Evolutionary conservation across 139 green algal species (phyloP), one percentile per base, ranked within the genome.

Genomic region (Coelastrella sp.): DNA sequence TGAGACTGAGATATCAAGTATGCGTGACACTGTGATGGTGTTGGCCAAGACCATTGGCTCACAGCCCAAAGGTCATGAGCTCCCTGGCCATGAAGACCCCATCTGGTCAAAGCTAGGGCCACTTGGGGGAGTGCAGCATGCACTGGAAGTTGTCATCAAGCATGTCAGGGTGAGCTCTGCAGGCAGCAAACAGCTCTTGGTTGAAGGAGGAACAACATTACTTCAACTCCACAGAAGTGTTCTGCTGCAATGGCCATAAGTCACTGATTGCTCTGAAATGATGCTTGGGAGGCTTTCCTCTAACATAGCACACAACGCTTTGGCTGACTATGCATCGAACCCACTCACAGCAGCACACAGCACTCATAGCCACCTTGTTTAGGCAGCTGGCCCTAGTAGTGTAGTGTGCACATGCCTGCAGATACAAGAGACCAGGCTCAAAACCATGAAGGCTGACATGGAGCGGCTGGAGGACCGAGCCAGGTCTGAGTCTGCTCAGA

Each of bases 81-180:
- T 86, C 67, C 80, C 80, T 23, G 19, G 66, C 48, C 50, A 72
- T 23, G 80, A 86, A 23, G 66, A 86, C 38, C 41, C 80, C 19
- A 67, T 86, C 4, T 86, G 80, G 80, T 25, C 13, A 7, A 43
- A 40, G 66, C 17, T 63, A 37, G 80, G 80, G 23, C 64, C 80
- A 11, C 68, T 86, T 34, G 80, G 80, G 5, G 80, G 80, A 17
- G 80, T 86, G 37, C 67, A 80, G 51, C 57, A 71, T 40, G 68
- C 80, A 0, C 80, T 86, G 5, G 67, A 69, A 32, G 67, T 80
- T 4, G n/a, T 86, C 23, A 71, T 79, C 5, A 71, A 66, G 37
- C 80, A 86, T 51, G 62, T 64, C 63, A 35, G 59, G 60, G 78
- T 84, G 59, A 72, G 59, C n/a, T n/a, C n/a, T n/a, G n/a, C n/a